Evolutionary conservation across 805 yeast genomes (phyloP).

Genomic region (Pichia gijzeniarum): DNA sequence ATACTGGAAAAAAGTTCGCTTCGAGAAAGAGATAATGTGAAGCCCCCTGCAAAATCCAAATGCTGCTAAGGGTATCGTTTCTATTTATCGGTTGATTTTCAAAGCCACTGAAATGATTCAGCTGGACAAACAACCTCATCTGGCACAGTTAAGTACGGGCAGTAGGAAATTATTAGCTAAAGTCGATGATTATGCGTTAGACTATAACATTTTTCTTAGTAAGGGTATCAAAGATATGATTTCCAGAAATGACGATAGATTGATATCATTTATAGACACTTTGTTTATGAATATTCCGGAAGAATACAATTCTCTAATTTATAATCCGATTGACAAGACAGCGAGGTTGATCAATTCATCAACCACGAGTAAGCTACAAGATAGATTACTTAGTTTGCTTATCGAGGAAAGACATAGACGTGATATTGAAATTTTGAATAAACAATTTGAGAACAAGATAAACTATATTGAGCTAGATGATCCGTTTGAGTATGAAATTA

Average conservation of each 20-base stretch:
- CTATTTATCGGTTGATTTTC: no score
- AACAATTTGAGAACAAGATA: constrained; percentile 18
- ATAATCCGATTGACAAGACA: constrained; percentile 18
- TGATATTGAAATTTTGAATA: constrained; percentile 26
- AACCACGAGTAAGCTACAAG: constrained; percentile 30
- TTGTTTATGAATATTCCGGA: constrained; percentile 20
- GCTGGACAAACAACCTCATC: not conserved
- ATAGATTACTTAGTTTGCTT: constrained; percentile 28
- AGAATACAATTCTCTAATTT: constrained; percentile 20
- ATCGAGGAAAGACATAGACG: constrained; percentile 33
- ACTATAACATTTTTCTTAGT: constrained; percentile 33
- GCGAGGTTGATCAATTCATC: constrained; percentile 19
- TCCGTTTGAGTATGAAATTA: constrained; percentile 30
- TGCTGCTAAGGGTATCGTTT: no score
- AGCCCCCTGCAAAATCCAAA: no score
- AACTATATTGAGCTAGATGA: constrained; percentile 22
- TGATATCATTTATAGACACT: constrained; percentile 20
- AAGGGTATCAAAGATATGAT: constrained; percentile 27
- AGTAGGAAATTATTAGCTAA: constrained; percentile 15
- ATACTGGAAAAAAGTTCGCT: no score
- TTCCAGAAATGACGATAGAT: constrained; percentile 15
- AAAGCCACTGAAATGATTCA: not conserved
- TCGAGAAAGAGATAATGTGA: no score
- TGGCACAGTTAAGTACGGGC: constrained; percentile 4
- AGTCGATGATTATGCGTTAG: constrained; percentile 33